Evolutionary conservation across 352 stramenopile genomes (phyloP).

Genomic region (Pythium phragmiticola): DNA sequence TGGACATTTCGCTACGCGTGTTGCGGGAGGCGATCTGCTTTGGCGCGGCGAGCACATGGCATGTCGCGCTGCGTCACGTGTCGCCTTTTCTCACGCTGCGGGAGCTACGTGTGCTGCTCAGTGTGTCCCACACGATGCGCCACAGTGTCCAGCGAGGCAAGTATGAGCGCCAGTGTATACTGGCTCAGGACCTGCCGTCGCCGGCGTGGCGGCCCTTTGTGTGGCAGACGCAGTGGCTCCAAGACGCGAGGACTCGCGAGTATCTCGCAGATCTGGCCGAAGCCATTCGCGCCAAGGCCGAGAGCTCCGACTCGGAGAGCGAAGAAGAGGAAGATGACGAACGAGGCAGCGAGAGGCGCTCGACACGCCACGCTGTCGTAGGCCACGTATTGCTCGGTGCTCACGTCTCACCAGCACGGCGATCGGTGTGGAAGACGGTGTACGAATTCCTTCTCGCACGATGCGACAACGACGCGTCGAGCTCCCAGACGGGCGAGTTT

Average conservation of each 20-base stretch:
- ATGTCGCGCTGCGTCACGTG: conserved; percentile 26
- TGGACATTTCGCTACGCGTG: conserved; percentile 53
- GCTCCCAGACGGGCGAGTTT: conserved; percentile 35
- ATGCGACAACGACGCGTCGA: conserved; percentile 30
- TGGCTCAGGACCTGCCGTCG: conserved; percentile 15
- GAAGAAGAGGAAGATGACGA: conserved; percentile 36
- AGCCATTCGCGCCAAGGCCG: conserved; percentile 39
- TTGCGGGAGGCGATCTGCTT: conserved; percentile 45
- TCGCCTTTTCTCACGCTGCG: conserved; percentile 41
- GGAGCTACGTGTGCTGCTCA: conserved; percentile 41
- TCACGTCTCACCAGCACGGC: conserved; percentile 9
- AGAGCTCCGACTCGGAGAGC: conserved; percentile 48
- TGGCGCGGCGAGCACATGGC: conserved; percentile 27
- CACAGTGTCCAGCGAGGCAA: conserved; percentile 25
- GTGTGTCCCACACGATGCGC: conserved; percentile 36
- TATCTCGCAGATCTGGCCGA: conserved; percentile 62
- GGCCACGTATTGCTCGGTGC: conserved; percentile 13
- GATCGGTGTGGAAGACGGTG: conserved; percentile 27
- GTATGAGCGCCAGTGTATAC: conserved; percentile 33
- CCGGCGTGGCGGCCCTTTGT: conserved; percentile 27
- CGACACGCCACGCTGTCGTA: background rate
- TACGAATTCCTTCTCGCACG: conserved; percentile 55
- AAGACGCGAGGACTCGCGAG: conserved; percentile 39
- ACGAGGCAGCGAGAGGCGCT: background rate
- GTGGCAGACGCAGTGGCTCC: conserved; percentile 53